These are phyloP conservation scores for Aspergillus bridgeri DNA, from an alignment of 495 filamentous ascomycete species.

Conservation along the genomic window DNA sequence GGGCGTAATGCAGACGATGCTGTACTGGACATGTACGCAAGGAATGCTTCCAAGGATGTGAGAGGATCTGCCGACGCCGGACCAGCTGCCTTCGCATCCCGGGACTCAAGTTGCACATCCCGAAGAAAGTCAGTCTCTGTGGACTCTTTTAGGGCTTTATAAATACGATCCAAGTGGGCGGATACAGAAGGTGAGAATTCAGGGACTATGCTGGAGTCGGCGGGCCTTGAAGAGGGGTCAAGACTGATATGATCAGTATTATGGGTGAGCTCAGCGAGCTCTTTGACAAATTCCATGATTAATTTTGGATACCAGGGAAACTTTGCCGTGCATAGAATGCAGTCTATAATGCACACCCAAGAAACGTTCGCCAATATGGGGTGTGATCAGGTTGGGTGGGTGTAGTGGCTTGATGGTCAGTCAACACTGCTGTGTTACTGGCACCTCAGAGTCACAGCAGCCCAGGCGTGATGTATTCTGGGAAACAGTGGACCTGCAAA, in stretches of 20 bases:
- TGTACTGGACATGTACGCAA: constrained; percentile 58
- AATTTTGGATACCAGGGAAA: neutral
- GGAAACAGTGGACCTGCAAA: neutral
- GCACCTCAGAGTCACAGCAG: neutral
- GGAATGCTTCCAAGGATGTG: constrained; percentile 47
- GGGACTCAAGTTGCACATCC: constrained; percentile 26
- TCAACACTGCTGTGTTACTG: constrained; percentile 1
- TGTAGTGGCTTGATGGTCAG: neutral
- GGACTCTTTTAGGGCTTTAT: constrained; percentile 21
- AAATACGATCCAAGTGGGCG: constrained; percentile 32
- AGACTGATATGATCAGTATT: constrained; percentile 13
- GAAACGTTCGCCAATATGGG: neutral
- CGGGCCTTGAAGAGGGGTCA: constrained; percentile 1
- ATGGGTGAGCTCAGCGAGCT: constrained; percentile 8
- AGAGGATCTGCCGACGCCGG: constrained; percentile 18
- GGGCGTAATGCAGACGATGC: constrained; percentile 42
- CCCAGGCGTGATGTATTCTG: neutral
- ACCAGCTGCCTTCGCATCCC: neutral
- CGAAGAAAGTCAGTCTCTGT: constrained; percentile 20
- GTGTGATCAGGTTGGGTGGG: neutral
- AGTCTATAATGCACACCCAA: neutral
- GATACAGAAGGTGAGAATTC: constrained; percentile 29
- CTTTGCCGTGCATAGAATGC: neutral
- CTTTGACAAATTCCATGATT: constrained; percentile 7
- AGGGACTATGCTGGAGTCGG: constrained; percentile 12